Evolutionary conservation across 2,329 filamentous ascomycete genomes (phyloP).

Genomic region (Lachnellula suecica): DNA sequence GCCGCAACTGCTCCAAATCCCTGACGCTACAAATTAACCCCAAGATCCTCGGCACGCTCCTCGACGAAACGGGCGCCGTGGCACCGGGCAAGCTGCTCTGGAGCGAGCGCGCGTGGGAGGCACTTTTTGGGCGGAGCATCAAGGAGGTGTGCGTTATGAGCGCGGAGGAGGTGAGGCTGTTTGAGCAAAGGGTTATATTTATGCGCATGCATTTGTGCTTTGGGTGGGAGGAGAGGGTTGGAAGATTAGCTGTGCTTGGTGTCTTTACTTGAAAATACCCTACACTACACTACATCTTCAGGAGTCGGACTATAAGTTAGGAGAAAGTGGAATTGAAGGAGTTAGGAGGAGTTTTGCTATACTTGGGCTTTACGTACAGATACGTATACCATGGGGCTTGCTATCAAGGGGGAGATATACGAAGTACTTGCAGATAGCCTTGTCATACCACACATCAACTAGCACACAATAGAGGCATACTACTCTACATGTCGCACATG

Average conservation of each 20-base stretch:
- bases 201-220: constrained; percentile 54
- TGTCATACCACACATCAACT: neutral
- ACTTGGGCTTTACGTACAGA: no score
- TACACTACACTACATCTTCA: no score
- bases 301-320: neutral
- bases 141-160: constrained; percentile 39
- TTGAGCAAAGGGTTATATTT: constrained; percentile 52
- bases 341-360: neutral
- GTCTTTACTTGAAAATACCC: constrained; percentile 36
- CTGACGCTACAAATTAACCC: constrained; percentile 39
- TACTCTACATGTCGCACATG: neutral
- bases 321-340: neutral
- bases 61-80: constrained; percentile 57
- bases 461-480: neutral
- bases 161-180: constrained; percentile 41
- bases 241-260: constrained; percentile 41
- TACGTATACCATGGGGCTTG: neutral
- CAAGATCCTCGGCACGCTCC: constrained; percentile 38
- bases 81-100: constrained; percentile 52
- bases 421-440: neutral
- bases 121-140: constrained; percentile 45
- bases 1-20: constrained; percentile 37
- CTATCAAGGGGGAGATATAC: neutral
- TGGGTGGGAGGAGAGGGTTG: constrained; percentile 45
- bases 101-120: constrained; percentile 50